phyloP scores from a whole-genome alignment of 495 filamentous ascomycete species.

The Lasiosphaeria ovina region DNA sequence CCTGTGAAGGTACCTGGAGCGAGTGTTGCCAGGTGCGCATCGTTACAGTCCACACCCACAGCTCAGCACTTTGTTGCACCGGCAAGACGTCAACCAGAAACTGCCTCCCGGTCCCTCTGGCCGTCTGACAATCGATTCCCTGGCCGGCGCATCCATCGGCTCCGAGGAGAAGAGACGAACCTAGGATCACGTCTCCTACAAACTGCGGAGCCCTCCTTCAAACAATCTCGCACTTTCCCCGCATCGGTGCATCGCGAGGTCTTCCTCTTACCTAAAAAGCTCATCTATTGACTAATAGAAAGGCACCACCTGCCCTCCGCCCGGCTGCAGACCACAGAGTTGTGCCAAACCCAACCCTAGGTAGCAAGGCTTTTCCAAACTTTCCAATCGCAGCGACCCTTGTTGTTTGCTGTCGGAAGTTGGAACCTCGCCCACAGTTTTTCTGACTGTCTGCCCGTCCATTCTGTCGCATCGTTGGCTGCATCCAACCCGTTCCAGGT shows the following conservation, averaged over 20 bases:
- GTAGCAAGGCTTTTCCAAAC: neutral
- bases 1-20: too few species aligned
- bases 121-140: neutral
- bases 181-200: conserved; percentile 10
- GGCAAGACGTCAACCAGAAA: too few species aligned
- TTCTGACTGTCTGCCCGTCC: too few species aligned
- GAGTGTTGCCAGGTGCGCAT: too few species aligned
- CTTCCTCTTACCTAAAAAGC: conserved; percentile 50
- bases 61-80: too few species aligned
- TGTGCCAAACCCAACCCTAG: conserved; percentile 2
- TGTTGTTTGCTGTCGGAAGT: too few species aligned
- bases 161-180: neutral
- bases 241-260: conserved; percentile 37
- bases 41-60: too few species aligned
- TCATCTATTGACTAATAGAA: conserved; percentile 51
- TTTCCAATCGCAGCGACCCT: too few species aligned
- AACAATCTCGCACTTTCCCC: conserved; percentile 38
- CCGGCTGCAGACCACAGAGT: conserved; percentile 25
- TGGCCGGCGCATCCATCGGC: neutral
- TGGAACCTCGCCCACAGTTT: too few species aligned
- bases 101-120: too few species aligned
- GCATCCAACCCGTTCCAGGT: conserved; percentile 17
- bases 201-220: conserved; percentile 23
- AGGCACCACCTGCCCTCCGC: conserved; percentile 24
- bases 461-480: neutral